Base-by-base conservation (phyloP, 2,329 filamentous ascomycete species). In the Exserohilum turcica region DNA sequence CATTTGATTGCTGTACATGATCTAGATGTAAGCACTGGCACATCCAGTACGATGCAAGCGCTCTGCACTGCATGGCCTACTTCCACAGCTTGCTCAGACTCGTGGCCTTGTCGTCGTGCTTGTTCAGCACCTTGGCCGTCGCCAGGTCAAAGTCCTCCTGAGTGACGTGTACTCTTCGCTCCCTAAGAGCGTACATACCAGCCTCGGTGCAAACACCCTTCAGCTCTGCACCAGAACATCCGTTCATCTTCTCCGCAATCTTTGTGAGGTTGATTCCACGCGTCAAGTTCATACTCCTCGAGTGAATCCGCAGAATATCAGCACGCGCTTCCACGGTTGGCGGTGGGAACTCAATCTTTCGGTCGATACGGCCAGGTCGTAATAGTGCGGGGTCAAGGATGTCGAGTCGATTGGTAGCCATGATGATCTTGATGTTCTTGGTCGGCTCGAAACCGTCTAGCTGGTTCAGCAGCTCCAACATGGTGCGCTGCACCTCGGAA, bases 341-440 rank as follows among this genome's bases (percentile, higher is more conserved):
- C 51, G 94, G 94, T 9, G 94, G 94, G 79, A 99, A 99, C 78
- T 99, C 94, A 73, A 97, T 97, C 83, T 97, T 97, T 70, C 94
- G 85, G 82, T 99, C 94, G 76, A 99, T 97, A 70, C 94, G 90
- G 46, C 94, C 94, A n/a, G 94, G 94, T 67, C 94, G 88, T 64
- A 99, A 83, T 38, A 99, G 84, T 1, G 94, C 94, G 2, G 94
- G 94, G 75, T 99, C 94, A 40, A 99, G 85, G 61, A 99, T 97
- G 70, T 99, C 94, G 60, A 99, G 85, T 74, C 94, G 90, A 78
- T 99, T 99, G 43, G 94, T 99, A 48, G 94, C 94, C 93, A 99
- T 99, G 79, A 99, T 96, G 76, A 99, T 91, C 79, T 99, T 99
- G 86, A 99, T 99, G 79, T 97, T 97, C 82, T 99, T 99, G 40